Evolutionary conservation across 352 stramenopile species (phyloP), one percentile per base, ranked within the genome.

Genomic region (Phytophthora europaea): DNA sequence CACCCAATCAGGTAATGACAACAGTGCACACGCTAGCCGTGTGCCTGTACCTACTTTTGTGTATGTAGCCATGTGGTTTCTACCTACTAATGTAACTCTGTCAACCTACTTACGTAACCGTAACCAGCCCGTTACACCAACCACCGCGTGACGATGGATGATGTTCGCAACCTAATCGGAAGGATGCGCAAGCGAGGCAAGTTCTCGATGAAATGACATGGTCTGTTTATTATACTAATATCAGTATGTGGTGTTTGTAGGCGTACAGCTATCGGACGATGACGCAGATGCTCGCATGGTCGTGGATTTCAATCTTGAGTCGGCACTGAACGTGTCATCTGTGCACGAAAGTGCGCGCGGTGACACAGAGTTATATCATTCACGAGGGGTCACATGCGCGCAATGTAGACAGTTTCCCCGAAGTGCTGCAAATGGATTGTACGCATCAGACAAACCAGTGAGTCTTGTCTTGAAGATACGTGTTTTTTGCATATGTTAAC

Each of bases 321-420:
- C 10, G 0, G 1, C 51, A 5, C n/a, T 13, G 26, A 67, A 72
- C 10, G 65, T 72, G 12, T 52, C 65, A 1, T 36, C 57, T 2
- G 48, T 72, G 7, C 1, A 62, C 15, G 20, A 72, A 52, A 72
- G 26, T 34, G 47, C 47, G 2, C 65, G 48, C 18, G 47, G 65
- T 3, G 26, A 66, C n/a, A 72, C n/a, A 55, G 55, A 1, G 58
- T 68, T 12, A 67, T 65, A 33, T 63, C 55, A 1, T 20, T 71
- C 10, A 55, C 64, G 4, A 65, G 12, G 3, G 64, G 4, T 5
- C 12, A 61, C 13, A 65, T 61, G 64, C 31, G 64, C 5, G 47
- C 47, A 1, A 70, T 64, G 63, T 36, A 31, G 43, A 64, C 2
- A 64, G 10, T 6, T 63, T 70, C 16, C 64, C 15, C 0, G 47